phyloP scores from a whole-genome alignment of 768 basidiomycete species.

The Mycena vulgaris region DNA sequence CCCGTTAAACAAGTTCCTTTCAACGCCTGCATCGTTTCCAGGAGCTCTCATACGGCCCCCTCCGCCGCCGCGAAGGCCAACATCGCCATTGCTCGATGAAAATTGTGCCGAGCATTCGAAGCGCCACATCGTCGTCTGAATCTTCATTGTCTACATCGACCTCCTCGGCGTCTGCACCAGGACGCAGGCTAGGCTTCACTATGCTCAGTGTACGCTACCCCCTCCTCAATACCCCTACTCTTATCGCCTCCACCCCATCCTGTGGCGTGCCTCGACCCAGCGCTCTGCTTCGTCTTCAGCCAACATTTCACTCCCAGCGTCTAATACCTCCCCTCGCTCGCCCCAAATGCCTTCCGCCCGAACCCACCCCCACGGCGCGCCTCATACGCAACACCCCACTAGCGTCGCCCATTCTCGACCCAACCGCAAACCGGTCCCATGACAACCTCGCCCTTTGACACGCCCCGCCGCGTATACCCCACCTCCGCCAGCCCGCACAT shows the following conservation, averaged over 20 bases:
- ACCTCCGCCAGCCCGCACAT: background rate
- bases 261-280: conserved; percentile 25
- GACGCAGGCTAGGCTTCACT: conserved; percentile 16
- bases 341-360: conserved; percentile 21
- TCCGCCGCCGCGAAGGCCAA: conserved; percentile 16
- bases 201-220: background rate
- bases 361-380: conserved; percentile 24
- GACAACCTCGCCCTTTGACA: conserved; percentile 5
- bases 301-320: too few relatives aligned
- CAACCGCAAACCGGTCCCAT: background rate
- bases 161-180: background rate
- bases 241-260: conserved; percentile 21
- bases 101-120: background rate
- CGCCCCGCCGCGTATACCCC: background rate
- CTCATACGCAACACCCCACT: background rate
- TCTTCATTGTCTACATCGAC: background rate
- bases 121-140: background rate
- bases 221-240: background rate
- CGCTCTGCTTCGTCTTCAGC: background rate
- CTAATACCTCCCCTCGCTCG: background rate
- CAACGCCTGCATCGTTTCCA: conserved; percentile 34
- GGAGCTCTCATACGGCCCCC: conserved; percentile 22
- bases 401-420: background rate
- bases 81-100: background rate
- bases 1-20: conserved; percentile 21